phyloP scores from a whole-genome alignment of 169 alveolate genomes.

The Blepharisma undulans region DNA sequence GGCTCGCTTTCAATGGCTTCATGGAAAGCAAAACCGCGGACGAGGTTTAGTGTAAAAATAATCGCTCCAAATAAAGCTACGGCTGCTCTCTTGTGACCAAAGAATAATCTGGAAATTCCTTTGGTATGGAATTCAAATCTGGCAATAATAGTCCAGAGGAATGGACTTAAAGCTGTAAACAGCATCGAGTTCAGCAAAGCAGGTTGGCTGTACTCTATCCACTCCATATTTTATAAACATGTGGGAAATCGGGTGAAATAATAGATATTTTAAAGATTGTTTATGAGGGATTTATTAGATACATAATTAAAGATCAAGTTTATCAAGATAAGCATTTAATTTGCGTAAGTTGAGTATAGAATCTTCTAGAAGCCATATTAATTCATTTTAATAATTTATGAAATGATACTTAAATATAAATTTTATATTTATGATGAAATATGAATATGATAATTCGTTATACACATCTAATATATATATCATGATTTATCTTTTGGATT shows the following conservation, averaged over 20 bases:
- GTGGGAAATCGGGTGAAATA: not conserved
- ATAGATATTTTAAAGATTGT: not conserved
- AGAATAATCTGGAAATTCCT: not conserved
- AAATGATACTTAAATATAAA: not conserved
- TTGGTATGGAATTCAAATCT: not conserved
- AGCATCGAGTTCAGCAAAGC: not conserved
- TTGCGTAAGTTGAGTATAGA: not conserved
- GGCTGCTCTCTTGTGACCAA: not conserved
- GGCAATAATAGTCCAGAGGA: conserved; percentile 6
- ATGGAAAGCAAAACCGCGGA: not conserved
- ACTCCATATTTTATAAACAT: not conserved
- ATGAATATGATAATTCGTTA: too few relatives aligned
- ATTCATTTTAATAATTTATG: not conserved
- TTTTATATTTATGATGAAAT: too few relatives aligned
- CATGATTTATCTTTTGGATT: not conserved
- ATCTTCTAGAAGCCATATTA: not conserved
- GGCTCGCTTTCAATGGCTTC: not conserved
- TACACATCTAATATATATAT: too few relatives aligned
- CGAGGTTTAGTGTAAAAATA: not conserved
- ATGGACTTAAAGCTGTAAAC: not conserved
- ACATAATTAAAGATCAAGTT: not conserved
- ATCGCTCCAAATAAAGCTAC: not conserved
- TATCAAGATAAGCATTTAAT: too few relatives aligned
- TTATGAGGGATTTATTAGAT: not conserved
- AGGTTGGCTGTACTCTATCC: not conserved